These are phyloP conservation scores for Osmanthus fragrans DNA, from an alignment of 257 asterid genomes.

Conservation along the genomic window DNA sequence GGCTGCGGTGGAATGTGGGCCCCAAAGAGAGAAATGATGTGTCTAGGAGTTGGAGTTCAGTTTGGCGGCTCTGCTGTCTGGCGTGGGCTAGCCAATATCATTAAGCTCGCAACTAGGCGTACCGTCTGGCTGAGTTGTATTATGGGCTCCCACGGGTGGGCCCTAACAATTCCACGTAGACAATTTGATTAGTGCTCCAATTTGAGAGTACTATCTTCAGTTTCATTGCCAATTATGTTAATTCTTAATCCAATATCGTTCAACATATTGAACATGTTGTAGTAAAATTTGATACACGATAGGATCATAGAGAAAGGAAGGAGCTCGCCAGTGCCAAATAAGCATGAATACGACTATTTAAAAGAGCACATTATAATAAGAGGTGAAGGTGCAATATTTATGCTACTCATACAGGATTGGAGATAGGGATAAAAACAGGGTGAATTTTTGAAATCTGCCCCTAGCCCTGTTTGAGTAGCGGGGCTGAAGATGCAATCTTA, in stretches of 20 bases:
- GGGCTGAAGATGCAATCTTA: too few relatives aligned
- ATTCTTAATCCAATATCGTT: too few relatives aligned
- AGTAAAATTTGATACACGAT: too few relatives aligned
- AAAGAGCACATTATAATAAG: too few relatives aligned
- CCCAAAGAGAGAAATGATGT: conserved; percentile 15
- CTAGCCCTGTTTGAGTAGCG: too few relatives aligned
- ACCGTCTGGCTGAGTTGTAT: background rate
- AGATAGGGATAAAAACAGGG: too few relatives aligned
- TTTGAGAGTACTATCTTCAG: too few relatives aligned
- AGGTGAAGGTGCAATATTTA: too few relatives aligned
- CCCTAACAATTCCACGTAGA: background rate
- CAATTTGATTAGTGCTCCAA: background rate
- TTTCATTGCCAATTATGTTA: background rate
- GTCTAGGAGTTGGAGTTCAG: background rate
- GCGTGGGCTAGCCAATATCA: conserved; percentile 49
- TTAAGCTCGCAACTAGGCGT: conserved; percentile 30
- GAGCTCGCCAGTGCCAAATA: background rate
- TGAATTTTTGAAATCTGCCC: too few relatives aligned
- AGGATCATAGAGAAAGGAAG: too few relatives aligned
- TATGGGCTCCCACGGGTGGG: background rate
- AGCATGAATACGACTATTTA: background rate
- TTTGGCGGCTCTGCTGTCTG: conserved; percentile 49
- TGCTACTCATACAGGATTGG: too few relatives aligned
- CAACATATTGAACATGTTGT: too few relatives aligned
- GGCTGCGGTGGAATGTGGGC: conserved; percentile 25